A percentile compares a stretch with the other conserved stretches of the same genome.
These are phyloP conservation scores for Centaurea solstitialis DNA, from an alignment of 129 eudicot species.

Conservation along the genomic window DNA sequence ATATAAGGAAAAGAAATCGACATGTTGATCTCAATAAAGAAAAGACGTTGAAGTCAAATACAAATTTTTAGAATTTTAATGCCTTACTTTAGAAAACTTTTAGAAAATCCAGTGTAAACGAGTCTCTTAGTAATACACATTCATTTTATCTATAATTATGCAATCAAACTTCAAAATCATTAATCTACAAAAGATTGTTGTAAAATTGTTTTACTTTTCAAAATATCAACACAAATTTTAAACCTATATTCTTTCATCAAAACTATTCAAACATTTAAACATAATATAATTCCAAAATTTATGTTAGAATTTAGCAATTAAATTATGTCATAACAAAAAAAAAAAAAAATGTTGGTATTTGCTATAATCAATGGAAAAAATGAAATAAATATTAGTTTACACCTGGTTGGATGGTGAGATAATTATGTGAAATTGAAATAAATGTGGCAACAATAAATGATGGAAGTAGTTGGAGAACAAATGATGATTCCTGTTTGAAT, in stretches of 20 bases:
- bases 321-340: too few species aligned
- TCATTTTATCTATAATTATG: background rate
- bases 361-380: too few species aligned
- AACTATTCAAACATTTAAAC: too few species aligned
- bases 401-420: conserved; percentile 24
- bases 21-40: too few species aligned
- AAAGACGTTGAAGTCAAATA: background rate
- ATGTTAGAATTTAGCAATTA: too few species aligned
- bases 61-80: too few species aligned
- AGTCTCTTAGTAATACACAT: background rate
- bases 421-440: conserved; percentile 13
- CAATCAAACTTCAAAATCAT: background rate
- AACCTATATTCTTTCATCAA: too few species aligned
- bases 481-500: conserved; percentile 28
- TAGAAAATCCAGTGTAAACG: too few species aligned
- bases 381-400: background rate
- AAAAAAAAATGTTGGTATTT: too few species aligned
- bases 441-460: conserved; percentile 29
- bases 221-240: too few species aligned
- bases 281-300: too few species aligned
- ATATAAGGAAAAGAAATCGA: background rate
- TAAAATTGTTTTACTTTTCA: background rate
- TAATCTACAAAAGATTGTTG: background rate
- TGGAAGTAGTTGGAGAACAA: conserved; percentile 32
- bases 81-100: background rate